Evolutionary conservation across 2,329 filamentous ascomycete species (phyloP), one percentile per base, ranked within the genome.

Genomic region (Sporothrix dimorphospora): DNA sequence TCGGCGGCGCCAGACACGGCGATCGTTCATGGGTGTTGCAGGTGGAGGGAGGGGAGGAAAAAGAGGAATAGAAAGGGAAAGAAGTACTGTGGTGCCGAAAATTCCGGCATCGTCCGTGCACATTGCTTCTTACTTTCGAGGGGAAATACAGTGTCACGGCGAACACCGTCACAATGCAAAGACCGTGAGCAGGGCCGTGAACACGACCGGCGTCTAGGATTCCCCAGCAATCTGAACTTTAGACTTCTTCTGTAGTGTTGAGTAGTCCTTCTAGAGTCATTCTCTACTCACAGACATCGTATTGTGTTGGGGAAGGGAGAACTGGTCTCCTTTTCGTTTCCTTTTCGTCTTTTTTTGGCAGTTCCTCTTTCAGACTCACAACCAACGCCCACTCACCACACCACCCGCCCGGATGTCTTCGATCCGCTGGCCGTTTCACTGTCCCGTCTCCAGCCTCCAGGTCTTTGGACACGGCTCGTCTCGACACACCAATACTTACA

Each of bases 151-250:
- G 16, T 16, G 55, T 38, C 34, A 66, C 38, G 6, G 19, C 14
- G 53, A 34, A 19, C 14, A 21, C 45, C 61, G 16, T n/a, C 27
- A 9, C 30, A 38, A 40, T 55, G 30, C 42, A 68, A 47, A 7
- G 30, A 40, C 45, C 45, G 42, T 47, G 42, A 47, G 42, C 42
- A 47, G 42, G 42, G 12, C 42, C 14, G 1, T 40, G 57, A 61
- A 61, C 57, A 19, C 19, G 57, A 61, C 34, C 7, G 14, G 8
- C n/a, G 45, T 9, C 67, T 11, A 34, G 67, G 68, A 61, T 70
- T 70, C 57, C 68, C 68, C 68, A 70, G 40, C 38, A 57, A 57
- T 69, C 67, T 69, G 53, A 70, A 70, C 42, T 61, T 30, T 14
- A 45, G 19, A n/a, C 3, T 42, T 65, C 3, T 49, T 70, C 27